phyloP scores from a whole-genome alignment of 2,329 filamentous ascomycete species.

The Fusarium solani-melongenae region DNA sequence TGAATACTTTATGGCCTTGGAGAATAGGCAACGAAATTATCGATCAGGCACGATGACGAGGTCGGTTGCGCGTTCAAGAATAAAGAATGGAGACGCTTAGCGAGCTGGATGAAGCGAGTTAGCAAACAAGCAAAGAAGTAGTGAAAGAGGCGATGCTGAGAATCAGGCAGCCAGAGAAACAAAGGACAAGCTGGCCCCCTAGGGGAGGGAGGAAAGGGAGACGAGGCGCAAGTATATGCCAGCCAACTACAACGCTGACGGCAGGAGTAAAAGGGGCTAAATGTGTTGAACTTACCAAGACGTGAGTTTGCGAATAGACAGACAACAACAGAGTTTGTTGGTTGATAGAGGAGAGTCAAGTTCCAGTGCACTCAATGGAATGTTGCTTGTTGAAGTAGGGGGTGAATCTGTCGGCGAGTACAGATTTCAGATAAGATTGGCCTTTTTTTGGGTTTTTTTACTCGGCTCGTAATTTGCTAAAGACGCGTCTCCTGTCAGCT shows the following conservation, averaged over 20 bases:
- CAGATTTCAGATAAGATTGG: conserved; percentile 32
- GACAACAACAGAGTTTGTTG: background rate
- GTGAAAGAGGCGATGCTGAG: background rate
- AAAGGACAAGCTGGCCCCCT: conserved; percentile 42
- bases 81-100: conserved; percentile 34
- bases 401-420: conserved; percentile 4
- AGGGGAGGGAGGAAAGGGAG: conserved; percentile 19
- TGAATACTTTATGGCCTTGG: conserved; percentile 32
- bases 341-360: conserved; percentile 1
- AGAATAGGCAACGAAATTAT: conserved; percentile 42
- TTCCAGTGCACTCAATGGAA: conserved; percentile 31
- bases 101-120: conserved; percentile 26
- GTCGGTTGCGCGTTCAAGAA: conserved; percentile 32
- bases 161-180: conserved; percentile 28
- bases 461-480: conserved; percentile 32
- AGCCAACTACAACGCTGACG: conserved; percentile 15
- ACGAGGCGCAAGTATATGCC: conserved; percentile 19
- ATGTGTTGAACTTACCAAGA: conserved; percentile 21
- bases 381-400: conserved; percentile 13
- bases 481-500: conserved; percentile 28
- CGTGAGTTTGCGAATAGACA: conserved; percentile 1
- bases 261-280: conserved; percentile 8
- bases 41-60: conserved; percentile 35
- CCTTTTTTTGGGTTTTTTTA: conserved; percentile 14
- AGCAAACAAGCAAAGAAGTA: conserved; percentile 9